phyloP scores from a whole-genome alignment of 2,329 filamentous ascomycete genomes.

The Cladosporium sp. region DNA sequence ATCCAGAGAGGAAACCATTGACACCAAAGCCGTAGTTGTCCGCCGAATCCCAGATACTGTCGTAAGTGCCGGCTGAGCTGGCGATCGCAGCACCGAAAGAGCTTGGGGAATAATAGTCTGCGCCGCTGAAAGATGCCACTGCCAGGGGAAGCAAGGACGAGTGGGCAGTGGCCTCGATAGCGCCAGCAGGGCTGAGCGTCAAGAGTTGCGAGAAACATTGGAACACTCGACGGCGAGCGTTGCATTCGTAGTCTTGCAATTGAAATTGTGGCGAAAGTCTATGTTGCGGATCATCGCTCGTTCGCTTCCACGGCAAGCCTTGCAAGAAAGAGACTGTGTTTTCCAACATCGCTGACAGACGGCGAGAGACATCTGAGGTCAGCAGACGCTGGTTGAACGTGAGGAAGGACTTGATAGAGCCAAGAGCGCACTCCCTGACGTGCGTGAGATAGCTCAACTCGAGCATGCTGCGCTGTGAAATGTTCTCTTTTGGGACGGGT shows the following conservation, averaged over 20 bases:
- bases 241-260: constrained; percentile 82
- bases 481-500: constrained; percentile 88
- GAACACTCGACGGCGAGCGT: constrained; percentile 88
- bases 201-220: constrained; percentile 94
- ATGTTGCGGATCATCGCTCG: constrained; percentile 80
- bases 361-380: constrained; percentile 89
- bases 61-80: constrained; percentile 82
- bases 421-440: constrained; percentile 88
- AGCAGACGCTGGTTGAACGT: constrained; percentile 89
- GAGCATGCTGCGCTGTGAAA: constrained; percentile 73
- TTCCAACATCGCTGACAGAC: constrained; percentile 90
- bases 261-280: constrained; percentile 81
- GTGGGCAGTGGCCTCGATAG: constrained; percentile 80
- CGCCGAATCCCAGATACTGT: constrained; percentile 89
- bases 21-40: constrained; percentile 96
- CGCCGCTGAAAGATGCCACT: constrained; percentile 88
- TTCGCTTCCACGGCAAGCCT: constrained; percentile 76
- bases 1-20: constrained; percentile 76
- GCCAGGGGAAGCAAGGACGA: constrained; percentile 88
- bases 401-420: constrained; percentile 86
- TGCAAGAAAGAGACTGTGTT: constrained; percentile 90
- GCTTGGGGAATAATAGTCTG: constrained; percentile 79
- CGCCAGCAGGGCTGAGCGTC: constrained; percentile 78
- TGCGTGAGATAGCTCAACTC: constrained; percentile 93
- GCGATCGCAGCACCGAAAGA: constrained; percentile 89